Percentiles rank a stretch among this genome's conserved stretches.
Conservation (phyloP, 768 basidiomycete genomes). For the Lactarius hengduanensis region DNA sequence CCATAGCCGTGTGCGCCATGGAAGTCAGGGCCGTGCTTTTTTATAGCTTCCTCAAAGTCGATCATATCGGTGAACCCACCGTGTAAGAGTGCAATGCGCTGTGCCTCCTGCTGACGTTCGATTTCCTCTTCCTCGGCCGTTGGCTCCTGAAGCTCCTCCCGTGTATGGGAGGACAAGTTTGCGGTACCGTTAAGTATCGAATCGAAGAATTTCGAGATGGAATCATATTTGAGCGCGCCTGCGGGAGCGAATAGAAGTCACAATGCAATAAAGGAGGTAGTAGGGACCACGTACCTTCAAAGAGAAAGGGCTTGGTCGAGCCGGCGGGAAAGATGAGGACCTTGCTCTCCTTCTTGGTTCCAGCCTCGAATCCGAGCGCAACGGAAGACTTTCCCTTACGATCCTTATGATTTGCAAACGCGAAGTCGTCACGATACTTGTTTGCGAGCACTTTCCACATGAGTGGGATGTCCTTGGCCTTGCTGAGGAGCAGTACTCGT, state of each 20-base stretch:
- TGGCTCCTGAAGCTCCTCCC: slow-evolving; percentile 10
- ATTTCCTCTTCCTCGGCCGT: slow-evolving; percentile 44
- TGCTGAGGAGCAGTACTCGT: slow-evolving; percentile 51
- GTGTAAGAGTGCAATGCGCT: slow-evolving; percentile 51
- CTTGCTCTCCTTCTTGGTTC: slow-evolving; percentile 53
- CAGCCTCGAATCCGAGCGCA: slow-evolving; percentile 56
- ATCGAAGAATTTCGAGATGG: slow-evolving; percentile 71
- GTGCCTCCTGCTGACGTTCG: slow-evolving; percentile 51
- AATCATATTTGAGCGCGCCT: slow-evolving; percentile 75
- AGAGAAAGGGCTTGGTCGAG: slow-evolving; percentile 55
- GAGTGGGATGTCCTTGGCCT: slow-evolving; percentile 72
- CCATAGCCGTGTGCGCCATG: slow-evolving; percentile 45
- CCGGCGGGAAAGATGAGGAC: slow-evolving; percentile 70
- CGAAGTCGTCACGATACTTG: slow-evolving; percentile 62
- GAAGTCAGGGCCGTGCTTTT: slow-evolving; percentile 42
- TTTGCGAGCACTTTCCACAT: slow-evolving; percentile 80
- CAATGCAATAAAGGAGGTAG: background rate
- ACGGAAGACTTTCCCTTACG: slow-evolving; percentile 58
- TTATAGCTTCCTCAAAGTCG: slow-evolving; percentile 54
- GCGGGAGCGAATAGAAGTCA: slow-evolving; percentile 8
- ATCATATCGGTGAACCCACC: slow-evolving; percentile 50
- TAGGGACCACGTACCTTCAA: slow-evolving; percentile 44
- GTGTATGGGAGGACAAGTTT: slow-evolving; percentile 43
- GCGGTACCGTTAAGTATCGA: slow-evolving; percentile 69
- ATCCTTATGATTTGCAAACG: slow-evolving; percentile 64